Evolutionary conservation across 345 rosid genomes (phyloP), one percentile per base, ranked within the genome.

Genomic region (Punica granatum): DNA sequence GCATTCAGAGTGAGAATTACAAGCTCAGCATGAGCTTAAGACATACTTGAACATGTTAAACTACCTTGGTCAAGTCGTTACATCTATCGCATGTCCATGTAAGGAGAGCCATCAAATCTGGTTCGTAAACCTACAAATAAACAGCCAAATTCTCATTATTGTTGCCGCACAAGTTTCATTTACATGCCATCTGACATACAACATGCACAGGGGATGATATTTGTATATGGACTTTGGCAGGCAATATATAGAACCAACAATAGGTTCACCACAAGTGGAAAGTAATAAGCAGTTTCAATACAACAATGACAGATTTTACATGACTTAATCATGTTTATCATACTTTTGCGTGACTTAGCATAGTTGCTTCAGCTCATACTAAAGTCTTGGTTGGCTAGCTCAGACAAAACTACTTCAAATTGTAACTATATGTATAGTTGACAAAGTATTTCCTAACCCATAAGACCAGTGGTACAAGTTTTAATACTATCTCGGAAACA

Each of bases 51-150:
- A 61, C 31, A 69, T 32, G 43, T 12, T 12, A 36, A 14, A 62
- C 28, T 75, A 89, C 99, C 96, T 81, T 76, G 1, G 92, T 91
- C 79, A 86, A 71, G 68, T 78, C 99, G 70, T 84, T 73, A 76
- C 97, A 93, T 82, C 96, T 87, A 30, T 81, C 67, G 67, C 97
- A 94, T 0, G 97, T 91, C 99, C 97, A 94, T 9, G 91, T 81
- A 74, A 88, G 89, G 69, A 94, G 84, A 71, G 86, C 84, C 0
- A 88, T 76, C 79, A 91, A 78, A 80, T 94, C 99, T 60, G 97
- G 89, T 73, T 86, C 74, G 66, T 89, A 94, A n/a, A 91, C 95
- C 97, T 91, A 76, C 78, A 74, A 65, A 60, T 0, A 36, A 53
- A 67, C 66, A 51, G 0, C 21, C n/a, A 21, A 7, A 30, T 7